phyloP scores from a whole-genome alignment of 2,329 filamentous ascomycete species.

The Cladophialophora immunda region DNA sequence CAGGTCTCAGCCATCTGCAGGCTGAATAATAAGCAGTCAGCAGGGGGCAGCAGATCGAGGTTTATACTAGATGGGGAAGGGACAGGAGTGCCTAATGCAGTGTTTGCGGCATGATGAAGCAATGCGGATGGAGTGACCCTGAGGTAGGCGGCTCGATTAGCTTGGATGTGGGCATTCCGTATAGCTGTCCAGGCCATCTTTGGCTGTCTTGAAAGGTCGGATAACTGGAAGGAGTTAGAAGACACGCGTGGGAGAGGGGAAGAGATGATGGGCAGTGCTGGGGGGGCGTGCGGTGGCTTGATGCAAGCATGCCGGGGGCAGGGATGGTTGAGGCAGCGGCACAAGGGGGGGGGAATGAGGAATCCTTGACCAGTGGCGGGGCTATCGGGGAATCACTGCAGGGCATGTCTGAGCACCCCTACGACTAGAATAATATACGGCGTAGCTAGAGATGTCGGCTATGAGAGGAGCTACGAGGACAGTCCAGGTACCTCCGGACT shows the following conservation, averaged over 20 bases:
- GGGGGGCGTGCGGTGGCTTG: background rate
- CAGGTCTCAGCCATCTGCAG: conserved; percentile 3
- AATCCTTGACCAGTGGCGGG: background rate
- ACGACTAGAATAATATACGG: too few relatives aligned
- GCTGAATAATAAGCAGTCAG: conserved; percentile 1
- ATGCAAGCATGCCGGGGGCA: background rate
- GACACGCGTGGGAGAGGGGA: background rate
- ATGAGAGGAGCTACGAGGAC: background rate
- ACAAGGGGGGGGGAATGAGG: background rate
- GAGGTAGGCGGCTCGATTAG: background rate
- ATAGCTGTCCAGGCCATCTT: background rate
- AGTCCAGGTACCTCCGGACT: background rate
- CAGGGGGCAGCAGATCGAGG: conserved; percentile 4
- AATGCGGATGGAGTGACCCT: background rate
- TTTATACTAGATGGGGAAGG: background rate
- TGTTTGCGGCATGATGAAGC: background rate
- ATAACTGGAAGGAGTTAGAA: background rate
- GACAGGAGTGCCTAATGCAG: conserved; percentile 5
- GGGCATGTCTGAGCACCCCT: too few relatives aligned
- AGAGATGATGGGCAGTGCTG: background rate
- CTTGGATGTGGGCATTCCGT: background rate
- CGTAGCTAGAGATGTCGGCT: too few relatives aligned
- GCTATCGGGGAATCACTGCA: conserved; percentile 3
- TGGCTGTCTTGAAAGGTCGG: background rate
- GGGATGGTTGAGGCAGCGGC: background rate